A percentile compares a stretch with the other conserved stretches of the same genome.
Evolutionary conservation across 2,329 filamentous ascomycete species (phyloP).

Genomic region (Colletotrichum lindemuthianum): DNA sequence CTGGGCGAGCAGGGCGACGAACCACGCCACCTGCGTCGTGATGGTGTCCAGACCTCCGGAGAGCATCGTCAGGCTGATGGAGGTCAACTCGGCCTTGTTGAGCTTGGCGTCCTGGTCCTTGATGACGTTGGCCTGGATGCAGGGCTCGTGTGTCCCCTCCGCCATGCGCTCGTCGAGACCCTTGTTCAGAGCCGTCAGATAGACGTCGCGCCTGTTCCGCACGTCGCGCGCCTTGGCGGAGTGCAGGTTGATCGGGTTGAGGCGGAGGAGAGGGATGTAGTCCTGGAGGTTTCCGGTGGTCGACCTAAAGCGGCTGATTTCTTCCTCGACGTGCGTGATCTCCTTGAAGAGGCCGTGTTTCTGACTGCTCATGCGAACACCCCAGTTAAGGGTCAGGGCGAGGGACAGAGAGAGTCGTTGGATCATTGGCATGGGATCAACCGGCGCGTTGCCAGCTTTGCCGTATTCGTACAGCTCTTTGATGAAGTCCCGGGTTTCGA

Average conservation of each 20-base stretch:
- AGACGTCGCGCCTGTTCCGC: constrained; percentile 68
- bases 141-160: constrained; percentile 69
- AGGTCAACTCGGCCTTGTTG: constrained; percentile 70
- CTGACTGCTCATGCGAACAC: constrained; percentile 67
- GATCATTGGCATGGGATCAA: constrained; percentile 76
- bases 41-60: constrained; percentile 74
- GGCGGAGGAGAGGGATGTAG: constrained; percentile 66
- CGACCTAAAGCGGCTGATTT: constrained; percentile 67
- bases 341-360: constrained; percentile 67
- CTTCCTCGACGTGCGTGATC: constrained; percentile 71
- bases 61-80: constrained; percentile 75
- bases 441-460: constrained; percentile 59
- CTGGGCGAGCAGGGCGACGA: constrained; percentile 67
- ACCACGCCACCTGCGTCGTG: constrained; percentile 73
- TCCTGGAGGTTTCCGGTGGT: constrained; percentile 71
- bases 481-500: constrained; percentile 71
- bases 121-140: constrained; percentile 75
- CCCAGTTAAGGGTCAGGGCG: constrained; percentile 73
- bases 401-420: constrained; percentile 72
- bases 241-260: constrained; percentile 71
- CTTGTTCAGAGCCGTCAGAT: constrained; percentile 65
- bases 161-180: constrained; percentile 70
- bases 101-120: constrained; percentile 70
- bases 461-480: constrained; percentile 69
- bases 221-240: constrained; percentile 68